Evolutionary conservation across 345 rosid genomes (phyloP).

Genomic region (Geranium rotundifolium): DNA sequence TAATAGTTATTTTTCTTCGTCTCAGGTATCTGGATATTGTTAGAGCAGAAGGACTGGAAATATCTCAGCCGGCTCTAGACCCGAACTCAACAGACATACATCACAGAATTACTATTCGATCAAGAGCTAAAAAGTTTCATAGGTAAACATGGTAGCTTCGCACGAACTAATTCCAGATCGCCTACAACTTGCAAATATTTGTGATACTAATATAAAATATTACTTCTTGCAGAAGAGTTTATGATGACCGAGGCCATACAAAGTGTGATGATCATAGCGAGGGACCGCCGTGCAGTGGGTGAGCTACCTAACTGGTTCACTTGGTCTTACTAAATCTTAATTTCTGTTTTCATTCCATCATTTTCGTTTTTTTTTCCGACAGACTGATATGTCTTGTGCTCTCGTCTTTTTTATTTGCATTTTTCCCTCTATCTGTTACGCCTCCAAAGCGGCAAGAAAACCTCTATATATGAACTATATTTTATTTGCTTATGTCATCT

Average conservation of each 20-base stretch:
- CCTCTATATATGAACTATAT: no score
- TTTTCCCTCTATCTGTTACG: no score
- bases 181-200: not conserved
- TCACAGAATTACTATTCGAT: conserved; percentile 84
- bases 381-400: no score
- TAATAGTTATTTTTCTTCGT: conserved; percentile 1
- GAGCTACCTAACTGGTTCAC: conserved; percentile 6
- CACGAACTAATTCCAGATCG: not conserved
- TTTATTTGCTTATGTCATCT: not conserved
- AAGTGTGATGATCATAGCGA: conserved; percentile 74
- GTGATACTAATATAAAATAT: conserved; percentile 1
- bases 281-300: conserved; percentile 99
- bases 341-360: no score
- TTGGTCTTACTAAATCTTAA: not conserved
- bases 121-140: conserved; percentile 62
- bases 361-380: no score
- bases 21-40: conserved; percentile 68
- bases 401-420: no score
- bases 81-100: conserved; percentile 93
- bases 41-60: conserved; percentile 72
- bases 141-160: conserved; percentile 27
- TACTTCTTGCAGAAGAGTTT: conserved; percentile 59
- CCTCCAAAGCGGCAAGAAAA: no score
- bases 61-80: conserved; percentile 94
- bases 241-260: conserved; percentile 64